Evolutionary conservation across 768 basidiomycete genomes (phyloP).

Genomic region (Dioszegia crocea): DNA sequence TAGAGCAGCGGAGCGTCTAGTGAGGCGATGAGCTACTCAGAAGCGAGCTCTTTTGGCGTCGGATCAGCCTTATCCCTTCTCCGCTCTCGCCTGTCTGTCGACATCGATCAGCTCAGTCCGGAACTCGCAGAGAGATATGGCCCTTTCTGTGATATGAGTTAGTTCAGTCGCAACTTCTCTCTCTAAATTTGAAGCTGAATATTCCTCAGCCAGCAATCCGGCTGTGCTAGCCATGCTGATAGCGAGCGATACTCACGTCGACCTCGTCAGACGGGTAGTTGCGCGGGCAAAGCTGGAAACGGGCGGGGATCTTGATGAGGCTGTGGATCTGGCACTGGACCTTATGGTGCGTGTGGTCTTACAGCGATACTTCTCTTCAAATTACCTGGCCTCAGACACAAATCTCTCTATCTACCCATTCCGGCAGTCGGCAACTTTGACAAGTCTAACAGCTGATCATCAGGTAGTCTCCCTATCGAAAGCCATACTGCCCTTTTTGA

Average conservation of each 20-base stretch:
- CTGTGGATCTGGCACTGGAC: slow-evolving; percentile 8
- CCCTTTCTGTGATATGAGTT: slow-evolving; percentile 20
- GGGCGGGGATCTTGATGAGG: neutral
- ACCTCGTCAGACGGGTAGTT: neutral
- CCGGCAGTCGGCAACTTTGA: neutral
- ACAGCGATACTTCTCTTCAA: too few species aligned
- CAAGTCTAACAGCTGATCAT: neutral
- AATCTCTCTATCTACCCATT: neutral
- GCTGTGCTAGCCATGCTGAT: slow-evolving; percentile 1
- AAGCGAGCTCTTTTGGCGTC: too few species aligned
- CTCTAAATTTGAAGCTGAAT: neutral
- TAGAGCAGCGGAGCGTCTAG: too few species aligned
- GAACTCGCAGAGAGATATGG: slow-evolving; percentile 10
- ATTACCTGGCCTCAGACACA: neutral
- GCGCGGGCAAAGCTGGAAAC: slow-evolving; percentile 5
- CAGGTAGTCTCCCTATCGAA: slow-evolving; percentile 17
- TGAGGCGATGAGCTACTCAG: neutral
- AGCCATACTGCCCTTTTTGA: slow-evolving; percentile 9
- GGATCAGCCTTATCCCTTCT: slow-evolving; percentile 10
- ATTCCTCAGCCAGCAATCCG: slow-evolving; percentile 10
- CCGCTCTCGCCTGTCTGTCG: neutral
- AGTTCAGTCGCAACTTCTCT: neutral
- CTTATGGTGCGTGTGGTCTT: slow-evolving; percentile 11
- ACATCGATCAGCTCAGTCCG: slow-evolving; percentile 14
- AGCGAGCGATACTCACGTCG: neutral